phyloP scores from a whole-genome alignment of 805 yeast genomes.

The Teunomyces kruisii region DNA sequence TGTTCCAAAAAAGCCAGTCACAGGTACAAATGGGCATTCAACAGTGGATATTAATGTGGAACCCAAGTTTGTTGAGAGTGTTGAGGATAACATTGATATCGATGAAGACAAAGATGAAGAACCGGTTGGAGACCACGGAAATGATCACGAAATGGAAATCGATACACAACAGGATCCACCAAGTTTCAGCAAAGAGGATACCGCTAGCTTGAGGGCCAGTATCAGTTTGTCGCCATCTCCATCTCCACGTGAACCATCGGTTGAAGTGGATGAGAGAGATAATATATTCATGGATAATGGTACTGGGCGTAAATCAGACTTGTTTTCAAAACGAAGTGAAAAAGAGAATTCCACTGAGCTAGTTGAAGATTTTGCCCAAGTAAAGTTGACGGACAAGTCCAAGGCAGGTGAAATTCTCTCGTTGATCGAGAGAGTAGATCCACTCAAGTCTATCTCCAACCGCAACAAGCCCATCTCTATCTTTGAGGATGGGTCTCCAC shows the following conservation, averaged over 20 bases:
- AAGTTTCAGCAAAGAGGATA: background rate
- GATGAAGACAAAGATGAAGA: background rate
- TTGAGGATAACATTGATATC: slow-evolving; percentile 8
- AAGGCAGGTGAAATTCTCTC: slow-evolving; percentile 26
- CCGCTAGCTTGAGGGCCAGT: background rate
- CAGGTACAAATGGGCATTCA: background rate
- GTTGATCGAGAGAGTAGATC: slow-evolving; percentile 43
- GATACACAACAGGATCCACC: background rate
- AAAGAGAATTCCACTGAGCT: slow-evolving; percentile 17
- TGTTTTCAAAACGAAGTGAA: slow-evolving; percentile 9
- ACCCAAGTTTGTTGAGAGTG: background rate
- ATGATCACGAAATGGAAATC: slow-evolving; percentile 2
- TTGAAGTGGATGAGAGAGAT: background rate
- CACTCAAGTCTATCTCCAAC: slow-evolving; percentile 34
- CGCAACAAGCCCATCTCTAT: slow-evolving; percentile 36
- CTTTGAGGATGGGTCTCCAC: slow-evolving; percentile 45
- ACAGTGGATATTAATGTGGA: background rate
- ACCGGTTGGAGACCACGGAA: background rate
- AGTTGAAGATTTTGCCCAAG: slow-evolving; percentile 31
- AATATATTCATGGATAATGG: slow-evolving; percentile 8
- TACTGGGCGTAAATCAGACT: slow-evolving; percentile 4
- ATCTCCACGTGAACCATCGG: background rate
- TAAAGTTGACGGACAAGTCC: slow-evolving; percentile 21
- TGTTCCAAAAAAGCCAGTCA: slow-evolving; percentile 6
- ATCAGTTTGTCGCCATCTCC: background rate